Conservation (phyloP, 176 grass and related monocot genomes). For the Stipa capillata region DNA sequence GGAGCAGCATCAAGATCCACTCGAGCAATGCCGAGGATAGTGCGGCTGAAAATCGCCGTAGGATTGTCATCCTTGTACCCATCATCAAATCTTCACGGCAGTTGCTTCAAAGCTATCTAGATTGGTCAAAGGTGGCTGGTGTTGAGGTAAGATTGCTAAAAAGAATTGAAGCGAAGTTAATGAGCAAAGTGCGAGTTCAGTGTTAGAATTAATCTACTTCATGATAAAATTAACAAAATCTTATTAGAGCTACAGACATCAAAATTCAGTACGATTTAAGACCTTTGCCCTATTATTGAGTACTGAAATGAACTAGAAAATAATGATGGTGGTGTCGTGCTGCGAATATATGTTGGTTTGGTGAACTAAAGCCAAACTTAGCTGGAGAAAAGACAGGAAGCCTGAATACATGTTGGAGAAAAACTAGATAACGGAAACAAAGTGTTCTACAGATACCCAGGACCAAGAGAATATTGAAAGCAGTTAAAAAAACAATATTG, state of each 20-base stretch:
- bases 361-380: slow-evolving; percentile 22
- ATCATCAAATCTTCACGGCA: slow-evolving; percentile 2
- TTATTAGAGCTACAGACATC: not conserved
- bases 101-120: not conserved
- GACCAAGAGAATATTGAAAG: not conserved
- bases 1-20: slow-evolving; percentile 77
- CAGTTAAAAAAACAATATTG: not conserved
- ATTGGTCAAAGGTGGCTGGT: slow-evolving; percentile 1
- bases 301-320: not conserved
- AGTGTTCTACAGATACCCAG: not conserved
- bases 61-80: slow-evolving; percentile 32
- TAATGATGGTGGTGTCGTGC: not conserved
- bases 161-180: slow-evolving; percentile 6
- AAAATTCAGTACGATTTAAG: not conserved
- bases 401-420: slow-evolving; percentile 20
- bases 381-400: slow-evolving; percentile 5
- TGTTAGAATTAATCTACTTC: not conserved
- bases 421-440: slow-evolving; percentile 11
- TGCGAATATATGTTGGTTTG: not conserved
- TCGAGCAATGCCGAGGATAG: slow-evolving; percentile 61
- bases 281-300: not conserved
- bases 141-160: not conserved
- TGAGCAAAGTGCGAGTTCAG: not conserved
- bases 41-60: slow-evolving; percentile 18
- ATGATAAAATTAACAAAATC: not conserved